Conservation (phyloP, 768 basidiomycete genomes). For the Lactarius hengduanensis region DNA sequence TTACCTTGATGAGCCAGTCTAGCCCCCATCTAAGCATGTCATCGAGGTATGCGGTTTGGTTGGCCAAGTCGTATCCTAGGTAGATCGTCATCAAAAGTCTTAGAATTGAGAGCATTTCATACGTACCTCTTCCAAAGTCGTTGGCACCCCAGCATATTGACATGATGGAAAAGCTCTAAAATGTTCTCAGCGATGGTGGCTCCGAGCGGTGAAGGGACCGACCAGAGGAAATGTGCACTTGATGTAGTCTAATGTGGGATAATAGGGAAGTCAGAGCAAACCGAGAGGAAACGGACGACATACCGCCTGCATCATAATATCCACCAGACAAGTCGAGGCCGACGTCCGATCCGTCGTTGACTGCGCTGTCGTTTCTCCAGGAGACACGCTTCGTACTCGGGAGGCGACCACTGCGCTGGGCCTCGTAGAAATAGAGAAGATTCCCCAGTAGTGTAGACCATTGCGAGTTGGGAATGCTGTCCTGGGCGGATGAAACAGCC, state of each 20-base stretch:
- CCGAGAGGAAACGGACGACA: constrained; percentile 24
- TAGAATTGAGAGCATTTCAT: neutral
- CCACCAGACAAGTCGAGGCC: constrained; percentile 80
- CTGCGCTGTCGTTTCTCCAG: constrained; percentile 84
- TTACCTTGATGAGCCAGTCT: constrained; percentile 87
- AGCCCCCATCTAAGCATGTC: constrained; percentile 87
- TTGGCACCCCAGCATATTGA: constrained; percentile 89
- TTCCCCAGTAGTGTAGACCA: constrained; percentile 83
- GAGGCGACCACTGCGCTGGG: constrained; percentile 79
- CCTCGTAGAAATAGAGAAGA: constrained; percentile 87
- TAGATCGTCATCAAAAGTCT: constrained; percentile 6
- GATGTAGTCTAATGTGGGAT: constrained; percentile 66
- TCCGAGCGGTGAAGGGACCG: constrained; percentile 29
- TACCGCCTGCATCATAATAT: constrained; percentile 92
- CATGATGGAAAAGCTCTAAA: constrained; percentile 76
- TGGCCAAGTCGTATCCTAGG: constrained; percentile 76
- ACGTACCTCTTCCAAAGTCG: constrained; percentile 72
- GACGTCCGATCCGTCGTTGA: constrained; percentile 74
- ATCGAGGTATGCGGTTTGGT: constrained; percentile 91
- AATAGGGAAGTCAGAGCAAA: neutral
- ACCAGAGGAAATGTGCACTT: constrained; percentile 87
- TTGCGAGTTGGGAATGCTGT: constrained; percentile 59
- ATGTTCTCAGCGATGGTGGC: constrained; percentile 14
- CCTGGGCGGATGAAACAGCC: constrained; percentile 43
- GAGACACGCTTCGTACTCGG: constrained; percentile 66